Base-by-base conservation (phyloP, 208 protist species). In the Lotmaria passim region DNA sequence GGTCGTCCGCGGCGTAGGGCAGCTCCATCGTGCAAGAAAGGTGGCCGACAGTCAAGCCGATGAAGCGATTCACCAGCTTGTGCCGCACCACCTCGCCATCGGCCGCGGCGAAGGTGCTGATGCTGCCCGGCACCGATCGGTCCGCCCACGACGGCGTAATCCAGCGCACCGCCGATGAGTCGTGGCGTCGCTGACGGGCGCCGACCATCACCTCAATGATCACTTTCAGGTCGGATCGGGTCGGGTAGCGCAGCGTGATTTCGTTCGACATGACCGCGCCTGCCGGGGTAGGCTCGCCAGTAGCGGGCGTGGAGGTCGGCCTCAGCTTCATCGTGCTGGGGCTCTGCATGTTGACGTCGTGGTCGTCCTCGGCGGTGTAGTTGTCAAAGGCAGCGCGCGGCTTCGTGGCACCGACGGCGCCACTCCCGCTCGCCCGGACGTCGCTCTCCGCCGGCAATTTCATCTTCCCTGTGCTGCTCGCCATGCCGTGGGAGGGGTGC, bases 151-250 rank as follows among this genome's bases (percentile, higher is more conserved):
- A 52, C n/a, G 79, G 73, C 3, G 83, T 87, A 21, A 91, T 73
- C 89, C 89, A 94, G 31, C 82, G 89, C 36, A 81, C 71, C 19
- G 75, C 80, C n/a, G 78, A 59, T 21, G 81, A 88, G 48, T 81
- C 71, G 28, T 72, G 50, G 43, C 78, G 77, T 2, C 79, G 81
- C 71, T 89, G 69, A 1, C 84, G 75, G 44, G 86, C 76, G 41
- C 81, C 78, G 28, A 91, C 61, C 36, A 76, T 57, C 12, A 92
- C 79, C 34, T 90, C 78, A n/a, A 94, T 69, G 26, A 89, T 77
- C 14, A 85, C 82, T 36, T 78, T 90, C 19, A 94, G 66, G 43
- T 85, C 83, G 7, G 23, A 50, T 4, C 81, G 78, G 11, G 60
- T 83, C 4, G 89, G 89, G 73, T 78, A 94, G 33, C 78, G 61